These are phyloP conservation scores for Cladophialophora chaetospira DNA, from an alignment of 2,329 filamentous ascomycete species.

Conservation along the genomic window DNA sequence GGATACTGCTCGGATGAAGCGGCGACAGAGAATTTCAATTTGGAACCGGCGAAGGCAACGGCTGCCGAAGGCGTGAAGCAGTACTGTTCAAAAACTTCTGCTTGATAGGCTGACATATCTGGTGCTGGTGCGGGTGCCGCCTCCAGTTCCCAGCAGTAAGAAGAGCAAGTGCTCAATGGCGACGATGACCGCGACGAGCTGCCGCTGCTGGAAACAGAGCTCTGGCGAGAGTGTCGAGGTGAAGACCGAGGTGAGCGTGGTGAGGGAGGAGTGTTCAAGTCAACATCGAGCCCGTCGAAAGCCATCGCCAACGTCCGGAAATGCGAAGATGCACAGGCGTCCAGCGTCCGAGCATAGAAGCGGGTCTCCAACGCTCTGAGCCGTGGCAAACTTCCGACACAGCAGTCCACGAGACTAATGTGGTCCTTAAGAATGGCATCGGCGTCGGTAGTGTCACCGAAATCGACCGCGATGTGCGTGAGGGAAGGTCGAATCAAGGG, in stretches of 20 bases:
- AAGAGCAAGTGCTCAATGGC: constrained; percentile 10
- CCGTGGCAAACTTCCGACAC: constrained; percentile 24
- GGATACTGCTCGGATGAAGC: constrained; percentile 26
- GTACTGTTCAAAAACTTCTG: constrained; percentile 27
- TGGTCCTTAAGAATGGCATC: constrained; percentile 29
- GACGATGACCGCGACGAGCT: constrained; percentile 7
- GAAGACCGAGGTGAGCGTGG: constrained; percentile 24
- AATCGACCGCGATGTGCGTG: constrained; percentile 28
- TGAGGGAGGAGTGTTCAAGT: constrained; percentile 28
- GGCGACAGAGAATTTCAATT: constrained; percentile 29
- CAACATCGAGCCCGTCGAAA: constrained; percentile 25
- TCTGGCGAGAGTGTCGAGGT: constrained; percentile 18
- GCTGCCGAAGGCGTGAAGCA: constrained; percentile 28
- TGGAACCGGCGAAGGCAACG: constrained; percentile 23
- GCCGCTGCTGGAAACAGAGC: constrained; percentile 22
- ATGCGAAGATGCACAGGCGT: constrained; percentile 23
- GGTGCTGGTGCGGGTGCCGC: constrained; percentile 15
- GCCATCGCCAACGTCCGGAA: constrained; percentile 27
- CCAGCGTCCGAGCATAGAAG: constrained; percentile 27
- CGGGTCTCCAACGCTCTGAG: constrained; percentile 27
- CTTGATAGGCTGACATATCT: constrained; percentile 25
- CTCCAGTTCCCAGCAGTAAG: constrained; percentile 1
- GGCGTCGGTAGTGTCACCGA: constrained; percentile 25
- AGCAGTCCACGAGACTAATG: constrained; percentile 26
- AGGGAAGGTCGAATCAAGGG: constrained; percentile 24